Conservation (phyloP, 208 protist genomes). For the Trypanosoma scelopori region DNA sequence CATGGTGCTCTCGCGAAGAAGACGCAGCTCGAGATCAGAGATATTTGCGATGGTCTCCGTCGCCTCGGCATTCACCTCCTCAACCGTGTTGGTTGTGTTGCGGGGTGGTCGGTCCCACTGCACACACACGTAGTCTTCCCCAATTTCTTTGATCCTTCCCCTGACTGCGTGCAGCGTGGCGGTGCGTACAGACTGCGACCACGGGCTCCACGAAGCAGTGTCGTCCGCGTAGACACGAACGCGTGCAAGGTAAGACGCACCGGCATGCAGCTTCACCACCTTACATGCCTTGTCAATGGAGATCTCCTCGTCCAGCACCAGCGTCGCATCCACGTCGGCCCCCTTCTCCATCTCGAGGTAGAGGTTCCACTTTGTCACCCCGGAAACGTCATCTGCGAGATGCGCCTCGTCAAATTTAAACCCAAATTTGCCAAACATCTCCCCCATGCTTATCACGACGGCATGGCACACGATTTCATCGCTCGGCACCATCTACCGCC, state of each 20-base stretch:
- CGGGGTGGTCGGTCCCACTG: conserved; percentile 69
- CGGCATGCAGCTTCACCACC: conserved; percentile 80
- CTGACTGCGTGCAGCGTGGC: conserved; percentile 58
- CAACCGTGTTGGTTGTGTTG: conserved; percentile 32
- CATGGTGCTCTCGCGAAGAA: conserved; percentile 80
- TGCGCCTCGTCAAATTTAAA: conserved; percentile 34
- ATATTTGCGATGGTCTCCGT: conserved; percentile 55
- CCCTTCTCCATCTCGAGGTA: conserved; percentile 20
- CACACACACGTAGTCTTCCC: conserved; percentile 83
- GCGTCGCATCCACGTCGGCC: not conserved
- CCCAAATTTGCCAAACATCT: conserved; percentile 89
- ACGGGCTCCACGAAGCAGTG: conserved; percentile 57
- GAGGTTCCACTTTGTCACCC: conserved; percentile 71
- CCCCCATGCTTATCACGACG: conserved; percentile 79
- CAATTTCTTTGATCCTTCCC: conserved; percentile 60
- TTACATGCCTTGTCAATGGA: conserved; percentile 49
- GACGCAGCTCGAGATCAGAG: conserved; percentile 61
- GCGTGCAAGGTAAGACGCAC: conserved; percentile 48
- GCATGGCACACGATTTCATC: conserved; percentile 56
- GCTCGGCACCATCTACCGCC: not conserved
- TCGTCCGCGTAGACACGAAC: conserved; percentile 53
- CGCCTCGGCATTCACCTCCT: conserved; percentile 49
- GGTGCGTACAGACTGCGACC: conserved; percentile 58
- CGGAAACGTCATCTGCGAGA: conserved; percentile 26
- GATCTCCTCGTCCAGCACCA: conserved; percentile 51